These are phyloP conservation scores for Bruguiera gymnorhiza DNA, from an alignment of 345 rosid genomes.

Conservation along the genomic window DNA sequence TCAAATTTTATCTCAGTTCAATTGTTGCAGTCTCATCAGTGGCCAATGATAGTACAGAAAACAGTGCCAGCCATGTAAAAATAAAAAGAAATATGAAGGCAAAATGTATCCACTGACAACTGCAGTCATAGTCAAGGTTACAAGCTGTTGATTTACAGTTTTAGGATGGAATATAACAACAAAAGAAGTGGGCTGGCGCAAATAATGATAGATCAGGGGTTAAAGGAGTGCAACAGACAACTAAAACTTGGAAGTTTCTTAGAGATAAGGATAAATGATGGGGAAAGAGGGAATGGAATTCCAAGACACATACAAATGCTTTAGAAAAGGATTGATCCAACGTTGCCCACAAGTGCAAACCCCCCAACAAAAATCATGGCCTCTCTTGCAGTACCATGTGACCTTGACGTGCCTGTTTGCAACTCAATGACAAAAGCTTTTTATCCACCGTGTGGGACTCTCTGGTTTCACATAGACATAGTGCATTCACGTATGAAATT, in stretches of 20 bases:
- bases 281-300: constrained; percentile 6
- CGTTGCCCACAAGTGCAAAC: neutral
- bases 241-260: too few relatives aligned
- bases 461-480: too few relatives aligned
- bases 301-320: neutral
- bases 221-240: too few relatives aligned
- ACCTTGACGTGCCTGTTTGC: constrained; percentile 20
- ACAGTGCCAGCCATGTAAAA: neutral
- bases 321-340: constrained; percentile 13
- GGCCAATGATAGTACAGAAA: too few relatives aligned
- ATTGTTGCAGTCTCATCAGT: too few relatives aligned
- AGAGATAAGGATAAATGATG: constrained; percentile 9
- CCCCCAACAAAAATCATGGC: constrained; percentile 7
- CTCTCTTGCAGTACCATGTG: constrained; percentile 12
- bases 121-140: too few relatives aligned
- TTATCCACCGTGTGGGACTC: neutral
- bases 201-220: too few relatives aligned
- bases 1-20: too few relatives aligned
- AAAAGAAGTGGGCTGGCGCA: neutral
- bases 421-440: constrained; percentile 9
- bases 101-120: neutral
- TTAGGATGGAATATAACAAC: neutral
- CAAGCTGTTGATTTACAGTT: too few relatives aligned
- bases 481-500: too few relatives aligned
- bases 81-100: too few relatives aligned